Evolutionary conservation across 1,284 basidiomycete species (phyloP), one percentile per base, ranked within the genome.

Genomic region (Apiotrichum gracile): DNA sequence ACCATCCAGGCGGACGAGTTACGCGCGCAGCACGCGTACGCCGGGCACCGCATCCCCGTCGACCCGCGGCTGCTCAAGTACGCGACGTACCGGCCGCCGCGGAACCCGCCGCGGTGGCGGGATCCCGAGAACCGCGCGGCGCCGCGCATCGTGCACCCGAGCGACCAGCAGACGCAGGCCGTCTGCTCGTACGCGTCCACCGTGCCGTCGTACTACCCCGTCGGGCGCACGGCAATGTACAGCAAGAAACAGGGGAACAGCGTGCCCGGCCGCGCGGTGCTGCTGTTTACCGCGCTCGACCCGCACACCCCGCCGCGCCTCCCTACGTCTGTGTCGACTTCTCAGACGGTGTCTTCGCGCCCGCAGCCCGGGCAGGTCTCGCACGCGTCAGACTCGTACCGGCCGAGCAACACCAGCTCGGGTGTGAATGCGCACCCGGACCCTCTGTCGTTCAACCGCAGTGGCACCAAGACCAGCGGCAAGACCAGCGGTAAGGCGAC

Each of bases 131-230:
- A 29, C 2, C 41, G 34, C 3, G 34, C 29, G 2, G 25, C 25
- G 19, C 49, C 42, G 1, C 48, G 48, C 8, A 43, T 49, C 17
- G 48, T 43, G 17, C 49, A 51, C 34, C n/a, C 42, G 3, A 51
- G 49, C 34, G 26, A 51, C 49, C 19, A 26, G 10, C 40, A 29
- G 17, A 39, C 31, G 33, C 31, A 41, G 48, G 29, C 31, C 24
- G 43, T 49, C 21, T 39, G 21, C 19, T 25, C 40, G 17, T 29
- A 4, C 39, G 25, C 25, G 1, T 34, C 49, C 2, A 33, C 41
- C 13, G 42, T 44, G 19, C 24, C 34, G 0, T 35, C 27, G 12
- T 34, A 45, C 19, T 26, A 37, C 34, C 17, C 34, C 4, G 22
- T 25, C 10, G 31, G 34, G 4, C 49, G 42, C 13, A 13, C 38